These are phyloP conservation scores for Rhodomyrtus tomentosa DNA, from an alignment of 345 rosid species.

Conservation along the genomic window DNA sequence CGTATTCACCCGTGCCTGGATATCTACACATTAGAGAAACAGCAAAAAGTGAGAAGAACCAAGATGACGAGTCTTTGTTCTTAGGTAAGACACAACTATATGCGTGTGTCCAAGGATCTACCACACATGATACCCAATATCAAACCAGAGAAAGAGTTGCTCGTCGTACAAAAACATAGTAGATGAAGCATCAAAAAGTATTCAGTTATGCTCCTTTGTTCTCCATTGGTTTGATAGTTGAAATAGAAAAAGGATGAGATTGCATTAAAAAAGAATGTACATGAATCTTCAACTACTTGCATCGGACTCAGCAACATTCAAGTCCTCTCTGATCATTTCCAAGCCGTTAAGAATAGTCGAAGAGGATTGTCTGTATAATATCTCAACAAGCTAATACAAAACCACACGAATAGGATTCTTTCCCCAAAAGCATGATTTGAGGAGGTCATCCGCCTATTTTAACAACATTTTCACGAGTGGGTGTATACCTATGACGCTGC, in stretches of 20 bases:
- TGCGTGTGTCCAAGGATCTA: neutral
- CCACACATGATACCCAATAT: neutral
- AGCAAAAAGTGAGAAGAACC: neutral
- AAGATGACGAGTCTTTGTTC: neutral
- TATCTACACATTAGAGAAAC: constrained; percentile 20
- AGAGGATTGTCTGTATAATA: neutral
- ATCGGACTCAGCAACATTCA: neutral
- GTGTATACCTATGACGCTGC: neutral
- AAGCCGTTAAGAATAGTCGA: neutral
- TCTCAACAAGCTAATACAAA: neutral
- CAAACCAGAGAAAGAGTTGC: neutral
- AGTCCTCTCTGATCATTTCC: neutral
- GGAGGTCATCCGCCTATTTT: neutral
- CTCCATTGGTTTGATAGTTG: neutral
- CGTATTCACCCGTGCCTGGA: constrained; percentile 81
- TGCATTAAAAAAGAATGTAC: neutral
- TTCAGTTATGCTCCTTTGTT: neutral
- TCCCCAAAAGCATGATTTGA: neutral
- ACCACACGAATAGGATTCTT: neutral
- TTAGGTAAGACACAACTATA: neutral
- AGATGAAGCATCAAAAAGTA: neutral
- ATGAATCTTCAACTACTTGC: neutral
- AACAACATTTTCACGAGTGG: neutral
- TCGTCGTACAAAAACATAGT: neutral
- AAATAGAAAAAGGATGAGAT: neutral